Evolutionary conservation across 208 protist genomes (phyloP), one percentile per base, ranked within the genome.

Genomic region (Sergeia podlipaevii): DNA sequence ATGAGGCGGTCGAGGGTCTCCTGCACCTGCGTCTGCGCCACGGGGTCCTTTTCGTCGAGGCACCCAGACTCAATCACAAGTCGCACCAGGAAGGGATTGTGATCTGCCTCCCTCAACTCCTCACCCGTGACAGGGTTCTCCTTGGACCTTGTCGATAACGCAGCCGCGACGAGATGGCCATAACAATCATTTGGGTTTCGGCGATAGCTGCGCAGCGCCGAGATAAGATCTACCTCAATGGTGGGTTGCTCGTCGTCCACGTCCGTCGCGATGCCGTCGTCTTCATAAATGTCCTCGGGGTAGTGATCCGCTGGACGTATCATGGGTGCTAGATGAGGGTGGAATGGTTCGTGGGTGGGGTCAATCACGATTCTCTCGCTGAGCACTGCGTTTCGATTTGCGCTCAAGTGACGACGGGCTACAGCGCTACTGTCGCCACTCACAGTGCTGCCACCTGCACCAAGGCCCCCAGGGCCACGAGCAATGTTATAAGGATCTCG

Each of bases 121-220:
- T 60, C 76, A 1, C 65, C 78, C 0, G 65, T 81, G n/a, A 93
- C 85, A 0, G 70, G 85, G 20, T 65, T 59, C 45, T 80, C 65
- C 24, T 23, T 21, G 34, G 74, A 83, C 18, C 81, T 74, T 28
- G 70, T 65, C 38, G 68, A 69, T n/a, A 93, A 67, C 10, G 81
- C 78, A 15, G 85, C 85, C n/a, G 72, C 74, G 15, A 93, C 85
- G 26, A 93, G 70, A 34, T 93, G 80, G 30, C 69, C 75, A 42
- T 82, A 85, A 21, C 68, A 77, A 51, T 90, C 85, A 20, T 74
- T 86, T 7, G 77, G 81, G 54, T 62, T 81, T n/a, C 58, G 58
- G 10, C 65, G 58, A 62, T 93, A 93, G 8, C 74, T 70, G 10
- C 65, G 65, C 52, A 93, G 55, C 29, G 78, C 78, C 7, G 75